Evolutionary conservation across 805 yeast genomes (phyloP), one percentile per base, ranked within the genome.

Genomic region (Kazachstania viticola): DNA sequence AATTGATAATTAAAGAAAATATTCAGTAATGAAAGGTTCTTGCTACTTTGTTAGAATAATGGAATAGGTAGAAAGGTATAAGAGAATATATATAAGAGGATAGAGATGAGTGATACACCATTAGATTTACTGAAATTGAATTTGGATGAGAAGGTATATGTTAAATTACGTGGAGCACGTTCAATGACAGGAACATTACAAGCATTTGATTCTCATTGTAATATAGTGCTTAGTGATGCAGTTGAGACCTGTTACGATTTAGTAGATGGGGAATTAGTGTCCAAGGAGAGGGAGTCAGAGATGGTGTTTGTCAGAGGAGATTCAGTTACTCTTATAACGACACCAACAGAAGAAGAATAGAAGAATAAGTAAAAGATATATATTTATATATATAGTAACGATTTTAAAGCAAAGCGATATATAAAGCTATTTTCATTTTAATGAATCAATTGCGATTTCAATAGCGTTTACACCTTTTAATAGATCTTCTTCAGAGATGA

Each of bases 221-320:
- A 93, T 55, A 73, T 91, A 67, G 95, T 91, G 24, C 69, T 91
- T 40, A 84, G 96, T 44, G 94, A 91, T 47, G 95, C 94, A 6
- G 71, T 69, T 33, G 99, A 91, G 52, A 81, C 80, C 2, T 74
- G 87, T 24, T 82, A 71, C 53, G 64, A 65, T 24, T 48, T 75
- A 12, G 69, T 64, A 21, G 75, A 67, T 4, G 71, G 65, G 3
- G 70, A 48, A 27, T 41, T 63, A 33, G 52, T 61, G 52, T 56
- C 71, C 8, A 55, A 47, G 14, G 65, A 65, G 15, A 79, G 75
- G 49, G 67, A 69, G 39, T 70, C 84, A 13, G 95, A 83, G 34
- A 82, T 91, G 85, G 75, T 91, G 27, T 88, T 88, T 60, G 87
- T 91, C 12, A 77, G 99, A 62, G 99, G 99, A n/a, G 98, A 91